Evolutionary conservation across 2,329 filamentous ascomycete genomes (phyloP), one percentile per base, ranked within the genome.

Genomic region (Gaeumannomyces sp.): DNA sequence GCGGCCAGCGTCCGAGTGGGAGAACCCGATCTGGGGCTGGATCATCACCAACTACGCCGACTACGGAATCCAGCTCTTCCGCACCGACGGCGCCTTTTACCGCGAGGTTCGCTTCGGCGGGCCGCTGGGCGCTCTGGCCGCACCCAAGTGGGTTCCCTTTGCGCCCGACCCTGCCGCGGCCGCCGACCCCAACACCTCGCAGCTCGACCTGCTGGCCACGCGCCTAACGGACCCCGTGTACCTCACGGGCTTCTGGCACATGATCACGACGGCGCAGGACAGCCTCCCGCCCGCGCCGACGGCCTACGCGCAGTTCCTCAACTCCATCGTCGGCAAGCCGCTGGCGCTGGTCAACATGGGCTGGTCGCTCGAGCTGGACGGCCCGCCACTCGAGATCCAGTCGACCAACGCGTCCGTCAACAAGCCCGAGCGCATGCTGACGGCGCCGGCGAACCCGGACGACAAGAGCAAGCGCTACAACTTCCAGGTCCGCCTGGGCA

Each of bases 21-120:
- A 80, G 29, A 73, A 72, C 8, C 78, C 78, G 1, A 75, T 80
- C 28, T 79, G 74, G 74, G 77, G 76, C 33, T 80, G 77, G 77
- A 58, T 80, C 5, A 69, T 80, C 2, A 67, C 73, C 53, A 81
- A 81, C 70, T 80, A 76, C 61, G 72, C 71, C 38, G 73, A 81
- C 67, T 69, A 71, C 6, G 77, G 74, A 1, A 67, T 81, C 2
- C 79, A 81, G 69, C n/a, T 81, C 3, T 81, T 80, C 69, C 65
- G 74, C 0, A 66, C 67, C 0, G 75, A 78, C 35, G 79, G 79
- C 16, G 75, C 71, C 0, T 81, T 80, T 70, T 80, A 78, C 68
- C 71, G 76, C 11, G 78, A 79, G 65, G 73, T 79, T 1, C 73
- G 77, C 7, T 29, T 78, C n/a, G 76, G 73, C 0, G 76, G 74